Evolutionary conservation across 768 basidiomycete species (phyloP), one percentile per base, ranked within the genome.

Genomic region (Lactarius sanguifluus): DNA sequence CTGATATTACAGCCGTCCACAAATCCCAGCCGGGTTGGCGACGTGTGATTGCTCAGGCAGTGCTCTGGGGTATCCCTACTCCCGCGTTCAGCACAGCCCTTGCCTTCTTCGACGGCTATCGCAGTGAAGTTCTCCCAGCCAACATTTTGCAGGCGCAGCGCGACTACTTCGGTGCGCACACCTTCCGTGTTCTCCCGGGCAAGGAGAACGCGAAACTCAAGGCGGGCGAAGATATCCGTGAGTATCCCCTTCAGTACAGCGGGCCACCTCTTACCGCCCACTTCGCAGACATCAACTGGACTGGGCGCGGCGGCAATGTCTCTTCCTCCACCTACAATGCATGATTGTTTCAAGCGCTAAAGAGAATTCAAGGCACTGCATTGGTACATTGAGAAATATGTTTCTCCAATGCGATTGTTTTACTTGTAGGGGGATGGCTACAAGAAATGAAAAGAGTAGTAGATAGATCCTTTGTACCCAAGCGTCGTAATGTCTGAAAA

Each of bases 81-180:
- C 96, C 97, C 38, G 95, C 95, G n/a, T 94, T 95, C 82, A 92
- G 92, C 82, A 98, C 96, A 50, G 96, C 96, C 57, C 85, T 98
- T 58, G 93, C 96, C 67, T 99, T 98, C 89, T 97, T 96, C 79
- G 97, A 98, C 76, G 96, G 97, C 32, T 99, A 98, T 85, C 85
- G 96, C 77, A 96, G 94, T 75, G 96, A 95, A 72, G 82, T 93
- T 68, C 85, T 98, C 61, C 94, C 96, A 50, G 96, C 96, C 59
- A 96, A 94, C 82, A 82, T 99, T 69, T 79, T 98, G 72, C 96
- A 99, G 81, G 96, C 85, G 61, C 96, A 97, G 89, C 94, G 96
- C 77, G 96, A 99, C 76, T 99, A 96, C 86, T 99, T 99, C 77
- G 96, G 97, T 79, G 93, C 96, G 54, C 96, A 98, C 83, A 98